Conservation (phyloP, 306 rosid genomes). For the Ormosia emarginata region DNA sequence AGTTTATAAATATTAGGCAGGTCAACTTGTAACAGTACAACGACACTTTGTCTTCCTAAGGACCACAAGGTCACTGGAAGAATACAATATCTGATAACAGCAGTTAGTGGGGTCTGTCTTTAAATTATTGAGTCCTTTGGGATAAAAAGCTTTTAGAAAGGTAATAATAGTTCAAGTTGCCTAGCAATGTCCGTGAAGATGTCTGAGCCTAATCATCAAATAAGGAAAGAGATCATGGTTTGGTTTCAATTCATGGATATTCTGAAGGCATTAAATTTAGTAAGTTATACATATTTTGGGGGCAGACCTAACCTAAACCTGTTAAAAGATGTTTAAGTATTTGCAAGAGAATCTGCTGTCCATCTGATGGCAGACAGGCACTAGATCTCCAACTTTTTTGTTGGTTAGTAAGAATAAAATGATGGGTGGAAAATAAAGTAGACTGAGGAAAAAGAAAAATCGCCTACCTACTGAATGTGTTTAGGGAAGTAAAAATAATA, state of each 20-base stretch:
- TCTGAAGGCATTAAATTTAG: slow-evolving; percentile 9
- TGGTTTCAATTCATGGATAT: slow-evolving; percentile 29
- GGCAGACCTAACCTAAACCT: slow-evolving; percentile 25
- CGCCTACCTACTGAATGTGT: neutral
- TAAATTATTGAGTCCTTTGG: slow-evolving; percentile 42
- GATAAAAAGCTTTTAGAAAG: slow-evolving; percentile 42
- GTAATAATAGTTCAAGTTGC: slow-evolving; percentile 31
- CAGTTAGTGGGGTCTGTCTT: slow-evolving; percentile 48
- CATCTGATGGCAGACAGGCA: slow-evolving; percentile 34
- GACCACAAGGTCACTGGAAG: slow-evolving; percentile 16
- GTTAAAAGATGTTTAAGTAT: slow-evolving; percentile 23
- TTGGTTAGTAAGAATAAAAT: slow-evolving; percentile 24
- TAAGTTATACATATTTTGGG: slow-evolving; percentile 2
- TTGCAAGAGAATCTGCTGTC: slow-evolving; percentile 33
- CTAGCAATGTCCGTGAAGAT: slow-evolving; percentile 43
- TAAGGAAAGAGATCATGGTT: slow-evolving; percentile 34
- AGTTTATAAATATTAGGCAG: neutral
- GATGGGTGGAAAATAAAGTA: neutral
- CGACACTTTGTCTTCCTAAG: neutral
- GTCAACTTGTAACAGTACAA: slow-evolving; percentile 8
- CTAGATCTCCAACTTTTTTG: slow-evolving; percentile 27
- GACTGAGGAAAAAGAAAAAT: neutral
- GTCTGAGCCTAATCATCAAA: slow-evolving; percentile 35
- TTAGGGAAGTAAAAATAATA: neutral
- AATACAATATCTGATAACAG: slow-evolving; percentile 26